Percentiles rank a stretch among this genome's conserved stretches.
These are phyloP conservation scores for Golubevia sp. DNA, from an alignment of 1,284 basidiomycete genomes.

Conservation along the genomic window DNA sequence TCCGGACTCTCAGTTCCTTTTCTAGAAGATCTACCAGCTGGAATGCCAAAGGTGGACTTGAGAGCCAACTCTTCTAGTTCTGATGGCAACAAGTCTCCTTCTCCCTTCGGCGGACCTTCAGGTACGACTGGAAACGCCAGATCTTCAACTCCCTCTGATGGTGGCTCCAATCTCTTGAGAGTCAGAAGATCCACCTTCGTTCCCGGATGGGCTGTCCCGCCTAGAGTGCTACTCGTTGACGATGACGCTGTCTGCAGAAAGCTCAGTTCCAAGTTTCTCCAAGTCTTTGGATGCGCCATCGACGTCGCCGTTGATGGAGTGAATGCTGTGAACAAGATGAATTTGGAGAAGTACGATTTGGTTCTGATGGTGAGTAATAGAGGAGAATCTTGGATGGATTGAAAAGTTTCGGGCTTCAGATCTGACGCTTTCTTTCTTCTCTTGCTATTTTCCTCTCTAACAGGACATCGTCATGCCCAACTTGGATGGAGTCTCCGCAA, in stretches of 20 bases:
- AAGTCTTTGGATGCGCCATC: conserved; percentile 91
- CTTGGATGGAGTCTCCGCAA: conserved; percentile 81
- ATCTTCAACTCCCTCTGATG: conserved; percentile 6
- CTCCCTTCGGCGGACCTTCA: too few species aligned
- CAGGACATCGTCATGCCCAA: conserved; percentile 92
- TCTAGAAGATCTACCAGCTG: conserved; percentile 16
- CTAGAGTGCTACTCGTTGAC: conserved; percentile 82
- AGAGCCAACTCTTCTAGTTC: conserved; percentile 2
- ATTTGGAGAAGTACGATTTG: conserved; percentile 86
- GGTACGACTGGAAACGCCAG: too few species aligned
- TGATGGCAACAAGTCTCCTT: too few species aligned
- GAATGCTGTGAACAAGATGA: conserved; percentile 95
- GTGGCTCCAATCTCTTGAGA: conserved; percentile 22
- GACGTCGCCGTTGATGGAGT: conserved; percentile 91
- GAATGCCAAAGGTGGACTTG: conserved; percentile 28
- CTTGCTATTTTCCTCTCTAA: conserved; percentile 16
- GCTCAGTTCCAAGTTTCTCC: conserved; percentile 87
- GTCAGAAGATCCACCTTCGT: conserved; percentile 71
- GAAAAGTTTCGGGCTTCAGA: background rate
- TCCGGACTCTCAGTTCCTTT: conserved; percentile 11
- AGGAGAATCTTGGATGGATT: background rate
- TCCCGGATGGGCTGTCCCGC: conserved; percentile 67
- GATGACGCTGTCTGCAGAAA: conserved; percentile 90
- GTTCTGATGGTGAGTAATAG: conserved; percentile 79
- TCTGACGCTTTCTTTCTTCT: conserved; percentile 1